These are phyloP conservation scores for Penicillium palitans DNA, from an alignment of 2,329 filamentous ascomycete genomes.

Conservation along the genomic window DNA sequence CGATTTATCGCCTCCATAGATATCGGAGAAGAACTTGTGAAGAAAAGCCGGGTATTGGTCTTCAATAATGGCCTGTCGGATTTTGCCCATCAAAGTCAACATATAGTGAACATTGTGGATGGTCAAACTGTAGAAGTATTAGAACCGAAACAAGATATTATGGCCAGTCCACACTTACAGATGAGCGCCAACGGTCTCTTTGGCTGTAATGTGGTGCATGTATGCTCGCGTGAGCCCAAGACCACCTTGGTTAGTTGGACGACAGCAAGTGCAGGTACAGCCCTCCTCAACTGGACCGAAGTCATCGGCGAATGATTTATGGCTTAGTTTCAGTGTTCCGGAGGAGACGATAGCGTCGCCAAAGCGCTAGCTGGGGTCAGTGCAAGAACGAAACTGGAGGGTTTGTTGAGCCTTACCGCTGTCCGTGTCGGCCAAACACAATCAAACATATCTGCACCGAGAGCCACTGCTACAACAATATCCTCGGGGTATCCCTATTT, in stretches of 20 bases:
- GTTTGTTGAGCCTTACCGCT: conserved; percentile 55
- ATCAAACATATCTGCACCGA: conserved; percentile 99
- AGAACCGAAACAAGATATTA: conserved; percentile 7
- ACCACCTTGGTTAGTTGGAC: conserved; percentile 63
- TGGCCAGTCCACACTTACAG: conserved; percentile 42
- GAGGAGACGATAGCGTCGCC: conserved; percentile 84
- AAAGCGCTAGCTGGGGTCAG: conserved; percentile 60
- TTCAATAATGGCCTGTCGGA: conserved; percentile 74
- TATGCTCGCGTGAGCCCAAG: conserved; percentile 84
- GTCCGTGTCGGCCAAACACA: conserved; percentile 98
- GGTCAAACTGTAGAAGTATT: conserved; percentile 62
- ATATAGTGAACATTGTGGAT: conserved; percentile 97
- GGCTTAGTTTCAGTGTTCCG: conserved; percentile 82
- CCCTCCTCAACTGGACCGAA: conserved; percentile 80
- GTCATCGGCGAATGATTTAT: conserved; percentile 72
- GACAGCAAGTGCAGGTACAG: conserved; percentile 79
- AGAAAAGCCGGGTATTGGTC: conserved; percentile 79
- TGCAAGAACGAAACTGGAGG: neutral
- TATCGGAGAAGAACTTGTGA: conserved; percentile 70
- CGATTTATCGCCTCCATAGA: conserved; percentile 63
- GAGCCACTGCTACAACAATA: conserved; percentile 84
- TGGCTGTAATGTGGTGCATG: conserved; percentile 85
- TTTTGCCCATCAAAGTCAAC: conserved; percentile 75
- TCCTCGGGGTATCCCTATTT: conserved; percentile 85
- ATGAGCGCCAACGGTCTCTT: conserved; percentile 91